Percentiles rank a stretch among this genome's conserved stretches.
Evolutionary conservation across 176 grass and related monocot genomes (phyloP).

Genomic region (Poa pratensis): DNA sequence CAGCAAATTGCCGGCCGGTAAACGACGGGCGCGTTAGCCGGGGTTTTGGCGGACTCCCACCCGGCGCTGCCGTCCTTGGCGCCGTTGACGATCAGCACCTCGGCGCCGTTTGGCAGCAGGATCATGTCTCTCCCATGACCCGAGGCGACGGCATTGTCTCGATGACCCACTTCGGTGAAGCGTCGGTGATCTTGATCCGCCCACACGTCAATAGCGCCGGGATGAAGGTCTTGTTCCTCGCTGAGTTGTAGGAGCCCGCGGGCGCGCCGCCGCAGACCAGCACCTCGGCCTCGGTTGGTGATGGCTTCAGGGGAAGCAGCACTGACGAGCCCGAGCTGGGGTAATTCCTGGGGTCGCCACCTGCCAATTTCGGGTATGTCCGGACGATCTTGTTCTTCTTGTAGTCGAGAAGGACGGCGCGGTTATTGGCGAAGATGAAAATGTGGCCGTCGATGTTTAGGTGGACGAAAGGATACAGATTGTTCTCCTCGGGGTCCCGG

Average conservation of each 20-base stretch:
- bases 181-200: conserved; percentile 79
- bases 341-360: conserved; percentile 72
- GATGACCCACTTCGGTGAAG: conserved; percentile 60
- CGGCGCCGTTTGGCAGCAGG: conserved; percentile 67
- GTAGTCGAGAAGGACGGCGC: conserved; percentile 66
- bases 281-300: conserved; percentile 66
- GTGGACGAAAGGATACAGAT: conserved; percentile 82
- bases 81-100: conserved; percentile 73
- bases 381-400: conserved; percentile 52
- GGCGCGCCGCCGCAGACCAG: conserved; percentile 78
- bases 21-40: conserved; percentile 46
- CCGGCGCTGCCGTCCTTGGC: conserved; percentile 66
- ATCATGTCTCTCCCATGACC: conserved; percentile 90
- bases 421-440: conserved; percentile 77
- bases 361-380: conserved; percentile 55
- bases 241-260: conserved; percentile 51
- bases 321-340: conserved; percentile 77
- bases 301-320: conserved; percentile 64
- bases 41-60: conserved; percentile 58
- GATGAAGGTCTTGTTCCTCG: conserved; percentile 34
- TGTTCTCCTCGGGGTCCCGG: conserved; percentile 74
- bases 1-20: conserved; percentile 45
- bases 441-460: conserved; percentile 85
- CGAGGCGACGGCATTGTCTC: conserved; percentile 79
- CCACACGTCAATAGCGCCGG: conserved; percentile 61